A percentile compares a stretch with the other conserved stretches of the same genome.
These are phyloP conservation scores for Neurospora sp. DNA, from an alignment of 495 filamentous ascomycete species.

Conservation along the genomic window DNA sequence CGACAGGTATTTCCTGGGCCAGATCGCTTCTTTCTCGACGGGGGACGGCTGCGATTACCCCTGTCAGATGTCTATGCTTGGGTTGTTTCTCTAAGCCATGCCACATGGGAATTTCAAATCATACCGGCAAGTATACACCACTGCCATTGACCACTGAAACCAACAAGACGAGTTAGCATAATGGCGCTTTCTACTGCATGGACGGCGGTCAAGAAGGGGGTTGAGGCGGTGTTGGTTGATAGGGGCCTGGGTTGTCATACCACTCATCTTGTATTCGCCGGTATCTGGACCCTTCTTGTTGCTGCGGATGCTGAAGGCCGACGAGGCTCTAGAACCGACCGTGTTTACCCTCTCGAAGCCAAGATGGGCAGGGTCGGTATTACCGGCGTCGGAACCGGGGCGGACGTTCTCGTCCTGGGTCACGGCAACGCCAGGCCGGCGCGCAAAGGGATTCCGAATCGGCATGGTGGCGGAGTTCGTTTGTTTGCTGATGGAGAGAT, in stretches of 20 bases:
- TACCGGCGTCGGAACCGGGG: conserved; percentile 28
- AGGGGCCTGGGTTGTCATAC: conserved; percentile 36
- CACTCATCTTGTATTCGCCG: conserved; percentile 73
- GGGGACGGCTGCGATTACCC: conserved; percentile 63
- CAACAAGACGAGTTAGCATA: background rate
- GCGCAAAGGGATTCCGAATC: conserved; percentile 66
- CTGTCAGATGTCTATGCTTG: conserved; percentile 10
- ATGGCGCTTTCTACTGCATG: background rate
- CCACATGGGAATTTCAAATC: conserved; percentile 7
- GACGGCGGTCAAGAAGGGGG: background rate
- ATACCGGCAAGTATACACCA: conserved; percentile 91
- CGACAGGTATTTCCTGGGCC: conserved; percentile 63
- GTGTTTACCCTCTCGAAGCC: conserved; percentile 47
- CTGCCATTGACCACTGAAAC: conserved; percentile 85
- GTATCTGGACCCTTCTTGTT: conserved; percentile 45
- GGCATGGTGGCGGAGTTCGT: conserved; percentile 42
- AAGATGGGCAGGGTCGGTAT: conserved; percentile 21
- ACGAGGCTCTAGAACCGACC: conserved; percentile 44
- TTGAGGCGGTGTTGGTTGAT: background rate
- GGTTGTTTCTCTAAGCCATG: background rate
- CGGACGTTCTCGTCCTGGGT: conserved; percentile 45
- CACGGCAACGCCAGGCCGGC: conserved; percentile 40
- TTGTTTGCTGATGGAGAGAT: background rate
- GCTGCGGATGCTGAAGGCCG: conserved; percentile 52
- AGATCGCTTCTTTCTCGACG: conserved; percentile 73